A percentile compares a stretch with the other conserved stretches of the same genome.
phyloP scores from a whole-genome alignment of 768 basidiomycete genomes.

The Lyophyllum atratum region DNA sequence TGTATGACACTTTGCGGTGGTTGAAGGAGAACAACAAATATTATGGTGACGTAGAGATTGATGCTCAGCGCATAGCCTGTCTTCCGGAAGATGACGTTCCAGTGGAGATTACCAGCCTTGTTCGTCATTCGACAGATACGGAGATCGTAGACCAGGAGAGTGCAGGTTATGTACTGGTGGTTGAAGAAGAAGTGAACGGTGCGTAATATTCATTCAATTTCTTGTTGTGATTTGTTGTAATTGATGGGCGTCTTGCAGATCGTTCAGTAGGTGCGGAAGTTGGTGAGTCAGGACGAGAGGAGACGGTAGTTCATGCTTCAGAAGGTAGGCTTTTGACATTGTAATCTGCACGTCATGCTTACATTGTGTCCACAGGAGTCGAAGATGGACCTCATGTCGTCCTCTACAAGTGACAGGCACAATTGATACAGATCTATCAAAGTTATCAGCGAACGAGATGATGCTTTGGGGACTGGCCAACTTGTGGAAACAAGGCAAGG shows the following conservation, averaged over 20 bases:
- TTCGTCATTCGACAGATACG: neutral
- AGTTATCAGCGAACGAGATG: neutral
- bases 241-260: too few species aligned
- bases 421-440: neutral
- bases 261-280: too few species aligned
- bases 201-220: neutral
- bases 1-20: conserved; percentile 34
- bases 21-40: conserved; percentile 37
- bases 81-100: conserved; percentile 2
- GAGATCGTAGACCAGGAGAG: conserved; percentile 8
- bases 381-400: neutral
- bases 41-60: conserved; percentile 24
- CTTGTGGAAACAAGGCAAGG: neutral
- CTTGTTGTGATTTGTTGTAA: too few species aligned
- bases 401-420: neutral
- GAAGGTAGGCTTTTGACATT: too few species aligned
- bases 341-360: too few species aligned
- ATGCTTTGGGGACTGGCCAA: neutral
- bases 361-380: neutral
- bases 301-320: too few species aligned
- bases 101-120: conserved; percentile 15
- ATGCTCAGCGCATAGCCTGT: neutral
- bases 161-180: conserved; percentile 37
- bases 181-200: conserved; percentile 17
- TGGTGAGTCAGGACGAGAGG: too few species aligned